Conservation (phyloP, 331 rosid genomes). For the Phaseolus coccineus region DNA sequence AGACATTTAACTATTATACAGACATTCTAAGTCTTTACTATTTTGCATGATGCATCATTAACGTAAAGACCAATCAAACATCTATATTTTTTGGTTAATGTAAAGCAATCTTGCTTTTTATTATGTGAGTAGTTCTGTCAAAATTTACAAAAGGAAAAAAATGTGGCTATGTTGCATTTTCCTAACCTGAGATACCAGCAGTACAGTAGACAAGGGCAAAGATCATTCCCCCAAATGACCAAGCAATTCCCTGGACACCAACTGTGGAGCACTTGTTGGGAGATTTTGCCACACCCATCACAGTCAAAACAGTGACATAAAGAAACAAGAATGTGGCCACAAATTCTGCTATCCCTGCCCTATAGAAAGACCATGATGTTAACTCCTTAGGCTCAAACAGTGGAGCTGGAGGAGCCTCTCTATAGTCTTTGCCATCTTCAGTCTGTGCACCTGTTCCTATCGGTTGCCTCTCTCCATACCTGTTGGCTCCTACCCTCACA, state of each 20-base stretch:
- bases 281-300: conserved; percentile 32
- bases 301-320: conserved; percentile 22
- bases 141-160: neutral
- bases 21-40: neutral
- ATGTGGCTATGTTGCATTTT: neutral
- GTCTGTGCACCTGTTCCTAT: conserved; percentile 25
- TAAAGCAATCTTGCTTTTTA: neutral
- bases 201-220: conserved; percentile 93
- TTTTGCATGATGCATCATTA: neutral
- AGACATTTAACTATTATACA: neutral
- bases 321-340: conserved; percentile 32
- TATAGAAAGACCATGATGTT: conserved; percentile 32
- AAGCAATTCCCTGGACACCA: conserved; percentile 76
- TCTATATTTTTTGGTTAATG: neutral
- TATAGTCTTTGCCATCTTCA: conserved; percentile 11
- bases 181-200: conserved; percentile 85
- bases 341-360: conserved; percentile 33
- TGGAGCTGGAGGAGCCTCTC: conserved; percentile 23
- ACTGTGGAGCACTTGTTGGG: conserved; percentile 24
- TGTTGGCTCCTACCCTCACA: conserved; percentile 21
- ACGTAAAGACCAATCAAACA: neutral
- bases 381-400: conserved; percentile 12
- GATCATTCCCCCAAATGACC: conserved; percentile 97
- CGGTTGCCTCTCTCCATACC: conserved; percentile 14
- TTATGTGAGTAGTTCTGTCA: neutral